Evolutionary conservation across 208 protist species (phyloP).

Genomic region (Herpetomonas tarakana): DNA sequence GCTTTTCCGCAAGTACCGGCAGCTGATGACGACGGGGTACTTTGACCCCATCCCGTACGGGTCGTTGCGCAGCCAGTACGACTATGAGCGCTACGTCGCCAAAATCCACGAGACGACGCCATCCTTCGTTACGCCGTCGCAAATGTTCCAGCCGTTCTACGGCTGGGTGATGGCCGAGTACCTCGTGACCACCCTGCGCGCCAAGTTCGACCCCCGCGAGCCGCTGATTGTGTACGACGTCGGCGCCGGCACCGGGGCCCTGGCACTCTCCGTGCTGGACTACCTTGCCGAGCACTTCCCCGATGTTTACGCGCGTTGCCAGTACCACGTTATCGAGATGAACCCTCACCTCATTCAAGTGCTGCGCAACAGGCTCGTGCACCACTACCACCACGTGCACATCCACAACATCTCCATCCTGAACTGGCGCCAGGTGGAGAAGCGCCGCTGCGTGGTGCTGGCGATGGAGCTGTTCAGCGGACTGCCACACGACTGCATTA

Average conservation of each 20-base stretch:
- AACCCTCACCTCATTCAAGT: constrained; percentile 67
- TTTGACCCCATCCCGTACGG: constrained; percentile 84
- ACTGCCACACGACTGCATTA: constrained; percentile 83
- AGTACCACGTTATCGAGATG: constrained; percentile 87
- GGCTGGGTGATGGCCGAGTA: constrained; percentile 87
- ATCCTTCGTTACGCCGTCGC: constrained; percentile 71
- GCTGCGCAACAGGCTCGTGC: constrained; percentile 66
- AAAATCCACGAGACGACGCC: constrained; percentile 79
- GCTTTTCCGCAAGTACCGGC: constrained; percentile 79
- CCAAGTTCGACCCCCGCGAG: constrained; percentile 83
- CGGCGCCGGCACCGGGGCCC: constrained; percentile 79
- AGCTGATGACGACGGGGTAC: constrained; percentile 83
- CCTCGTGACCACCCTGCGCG: constrained; percentile 67
- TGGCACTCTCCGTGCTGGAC: constrained; percentile 70
- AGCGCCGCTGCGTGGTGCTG: constrained; percentile 70
- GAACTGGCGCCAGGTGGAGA: constrained; percentile 78
- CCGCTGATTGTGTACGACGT: constrained; percentile 89
- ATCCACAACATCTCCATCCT: constrained; percentile 76
- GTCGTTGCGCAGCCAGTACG: constrained; percentile 74
- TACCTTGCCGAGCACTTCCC: constrained; percentile 86
- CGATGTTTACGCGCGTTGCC: constrained; percentile 63
- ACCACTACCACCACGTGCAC: constrained; percentile 80
- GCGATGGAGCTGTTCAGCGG: constrained; percentile 78
- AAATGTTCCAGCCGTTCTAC: constrained; percentile 88
- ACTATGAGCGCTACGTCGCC: constrained; percentile 72